phyloP scores from a whole-genome alignment of 352 stramenopile genomes.

The Phytophthora agathidicida region DNA sequence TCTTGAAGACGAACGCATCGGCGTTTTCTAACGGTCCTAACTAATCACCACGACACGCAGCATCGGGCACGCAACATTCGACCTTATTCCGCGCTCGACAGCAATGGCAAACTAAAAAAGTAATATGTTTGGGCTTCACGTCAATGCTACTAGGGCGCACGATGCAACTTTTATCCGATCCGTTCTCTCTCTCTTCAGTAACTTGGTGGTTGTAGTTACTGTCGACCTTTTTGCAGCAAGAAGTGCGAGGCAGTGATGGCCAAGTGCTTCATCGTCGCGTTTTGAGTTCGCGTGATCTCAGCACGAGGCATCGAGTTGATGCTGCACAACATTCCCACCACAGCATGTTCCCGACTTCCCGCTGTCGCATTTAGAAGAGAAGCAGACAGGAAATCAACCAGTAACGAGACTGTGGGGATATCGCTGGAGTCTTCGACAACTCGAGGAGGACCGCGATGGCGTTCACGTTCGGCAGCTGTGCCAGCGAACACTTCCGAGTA shows the following conservation, averaged over 20 bases:
- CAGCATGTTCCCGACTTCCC: conserved; percentile 9
- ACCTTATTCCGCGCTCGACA: too few relatives aligned
- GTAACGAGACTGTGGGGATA: neutral
- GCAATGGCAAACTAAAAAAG: too few relatives aligned
- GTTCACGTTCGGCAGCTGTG: conserved; percentile 22
- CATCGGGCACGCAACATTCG: too few relatives aligned
- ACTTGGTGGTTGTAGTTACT: too few relatives aligned
- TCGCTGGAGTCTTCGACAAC: conserved; percentile 14
- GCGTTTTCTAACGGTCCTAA: too few relatives aligned
- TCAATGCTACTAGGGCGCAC: too few relatives aligned
- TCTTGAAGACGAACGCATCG: too few relatives aligned
- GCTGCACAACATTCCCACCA: conserved; percentile 41
- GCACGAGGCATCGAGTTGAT: conserved; percentile 29
- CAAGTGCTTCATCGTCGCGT: conserved; percentile 33
- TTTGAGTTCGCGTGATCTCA: conserved; percentile 41
- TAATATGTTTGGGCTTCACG: too few relatives aligned
- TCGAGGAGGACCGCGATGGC: conserved; percentile 19
- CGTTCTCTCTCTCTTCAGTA: too few relatives aligned
- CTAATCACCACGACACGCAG: too few relatives aligned
- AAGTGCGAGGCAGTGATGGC: conserved; percentile 18
- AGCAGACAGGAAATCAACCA: too few relatives aligned
- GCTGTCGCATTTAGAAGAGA: conserved; percentile 7
- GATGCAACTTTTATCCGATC: too few relatives aligned
- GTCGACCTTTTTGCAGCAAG: conserved; percentile 14
- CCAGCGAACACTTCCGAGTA: conserved; percentile 39